These are phyloP conservation scores for Penicillium corylophilum DNA, from an alignment of 2,329 filamentous ascomycete species.

Conservation along the genomic window DNA sequence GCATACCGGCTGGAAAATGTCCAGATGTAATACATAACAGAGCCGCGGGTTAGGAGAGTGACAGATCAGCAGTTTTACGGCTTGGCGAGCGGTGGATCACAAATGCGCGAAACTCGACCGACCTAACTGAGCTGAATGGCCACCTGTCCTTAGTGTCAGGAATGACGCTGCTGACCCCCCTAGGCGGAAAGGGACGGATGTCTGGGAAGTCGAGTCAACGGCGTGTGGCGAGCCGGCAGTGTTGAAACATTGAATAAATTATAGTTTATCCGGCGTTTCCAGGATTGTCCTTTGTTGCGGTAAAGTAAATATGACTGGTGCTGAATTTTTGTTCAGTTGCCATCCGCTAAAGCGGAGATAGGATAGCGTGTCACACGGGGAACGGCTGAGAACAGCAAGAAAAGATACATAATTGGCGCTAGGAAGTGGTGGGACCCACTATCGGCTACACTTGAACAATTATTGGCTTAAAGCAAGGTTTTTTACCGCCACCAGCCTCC, in stretches of 20 bases:
- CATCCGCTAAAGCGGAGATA: constrained; percentile 36
- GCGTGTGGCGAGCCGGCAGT: background rate
- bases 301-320: constrained; percentile 5
- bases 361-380: constrained; percentile 30
- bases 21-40: constrained; percentile 11
- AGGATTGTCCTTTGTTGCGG: constrained; percentile 6
- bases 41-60: background rate
- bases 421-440: constrained; percentile 20
- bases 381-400: constrained; percentile 23
- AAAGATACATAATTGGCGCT: no score
- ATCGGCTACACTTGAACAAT: constrained; percentile 32
- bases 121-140: constrained; percentile 19
- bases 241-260: background rate
- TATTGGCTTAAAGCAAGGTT: constrained; percentile 33
- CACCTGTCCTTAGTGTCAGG: constrained; percentile 20
- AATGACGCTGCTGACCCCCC: constrained; percentile 5
- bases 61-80: constrained; percentile 19
- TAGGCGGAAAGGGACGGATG: background rate
- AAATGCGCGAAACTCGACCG: constrained; percentile 10
- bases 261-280: constrained; percentile 1
- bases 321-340: constrained; percentile 39
- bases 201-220: background rate
- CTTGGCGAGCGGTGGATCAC: constrained; percentile 22
- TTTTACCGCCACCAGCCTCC: constrained; percentile 42
- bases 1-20: constrained; percentile 19